A percentile compares a stretch with the other conserved stretches of the same genome.
phyloP scores from a whole-genome alignment of 2,329 filamentous ascomycete species.

The Talaromyces sp. region DNA sequence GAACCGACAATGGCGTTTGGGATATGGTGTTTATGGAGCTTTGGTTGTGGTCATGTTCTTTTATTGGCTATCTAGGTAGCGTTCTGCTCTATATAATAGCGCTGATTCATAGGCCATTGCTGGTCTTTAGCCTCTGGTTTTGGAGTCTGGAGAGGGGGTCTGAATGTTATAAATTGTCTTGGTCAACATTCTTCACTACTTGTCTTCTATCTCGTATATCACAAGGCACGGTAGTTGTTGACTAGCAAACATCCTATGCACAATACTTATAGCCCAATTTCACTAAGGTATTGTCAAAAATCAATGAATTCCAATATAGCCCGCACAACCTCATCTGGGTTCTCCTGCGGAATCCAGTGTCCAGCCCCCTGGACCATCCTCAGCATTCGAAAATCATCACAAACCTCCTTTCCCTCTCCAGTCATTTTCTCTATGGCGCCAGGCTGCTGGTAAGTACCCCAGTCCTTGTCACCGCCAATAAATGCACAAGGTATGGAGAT shows the following conservation, averaged over 20 bases:
- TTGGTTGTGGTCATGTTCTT: neutral
- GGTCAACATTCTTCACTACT: neutral
- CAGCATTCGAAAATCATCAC: conserved; percentile 52
- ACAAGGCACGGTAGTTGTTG: neutral
- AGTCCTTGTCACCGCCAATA: conserved; percentile 61
- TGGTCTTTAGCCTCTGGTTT: neutral
- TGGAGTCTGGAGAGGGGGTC: neutral
- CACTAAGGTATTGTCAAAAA: neutral
- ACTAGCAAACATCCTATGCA: neutral
- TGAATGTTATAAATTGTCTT: neutral
- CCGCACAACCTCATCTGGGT: conserved; percentile 52
- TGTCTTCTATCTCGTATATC: neutral
- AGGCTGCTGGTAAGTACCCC: conserved; percentile 66
- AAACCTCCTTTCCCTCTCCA: conserved; percentile 39
- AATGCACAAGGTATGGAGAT: conserved; percentile 61
- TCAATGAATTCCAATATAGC: conserved; percentile 46
- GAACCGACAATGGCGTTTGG: conserved; percentile 5
- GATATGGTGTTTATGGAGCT: neutral
- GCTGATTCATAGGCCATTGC: neutral
- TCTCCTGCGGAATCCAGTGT: conserved; percentile 69
- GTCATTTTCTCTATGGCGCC: conserved; percentile 58
- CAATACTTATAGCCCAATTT: neutral
- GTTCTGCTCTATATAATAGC: neutral
- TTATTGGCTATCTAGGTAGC: neutral
- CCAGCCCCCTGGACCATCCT: conserved; percentile 59